Evolutionary conservation across 306 rosid genomes (phyloP), one percentile per base, ranked within the genome.

Genomic region (Cicer judaicum): DNA sequence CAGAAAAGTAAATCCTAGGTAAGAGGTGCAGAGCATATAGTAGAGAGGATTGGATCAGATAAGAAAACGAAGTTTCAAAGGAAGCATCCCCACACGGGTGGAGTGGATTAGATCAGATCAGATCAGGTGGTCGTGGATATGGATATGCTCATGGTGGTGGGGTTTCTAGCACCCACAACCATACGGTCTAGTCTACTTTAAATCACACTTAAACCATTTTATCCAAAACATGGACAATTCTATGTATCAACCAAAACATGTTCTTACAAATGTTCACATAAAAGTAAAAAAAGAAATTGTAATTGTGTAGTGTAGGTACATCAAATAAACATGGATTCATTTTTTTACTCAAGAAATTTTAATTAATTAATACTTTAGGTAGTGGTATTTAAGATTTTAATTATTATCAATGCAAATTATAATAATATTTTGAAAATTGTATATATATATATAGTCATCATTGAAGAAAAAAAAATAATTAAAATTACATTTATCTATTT

Each of bases 11-110:
- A 41, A 59, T 24, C 62, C 66, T 8, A 21, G 19, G 54, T n/a
- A 19, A 7, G 36, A 44, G 78, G 46, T 54, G 55, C 21, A 62
- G 67, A 72, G 10, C 67, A n/a, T 2, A 19, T 0, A 16, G 18
- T 0, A 18, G 15, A 43, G 50, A 46, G 43, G 11, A 72, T 24
- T 60, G 70, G 62, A 78, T 76, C 77, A 71, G 90, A 85, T 86
- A 74, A 85, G 74, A 85, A 84, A 79, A 74, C 50, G 80, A 85
- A 86, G 78, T 10, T 64, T 14, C 62, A 36, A 61, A 40, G 66
- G 44, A 21, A 64, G 34, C 42, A 59, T 14, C 57, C 57, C 74
- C 83, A 65, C 64, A 72, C 10, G 72, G 77, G 54, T 57, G 63
- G 15, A 29, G 11, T 47, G 63, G 62, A 57, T 53, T 29, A 1